Evolutionary conservation across 495 filamentous ascomycete genomes (phyloP).

Genomic region (Aspergillus saccharolyticus): DNA sequence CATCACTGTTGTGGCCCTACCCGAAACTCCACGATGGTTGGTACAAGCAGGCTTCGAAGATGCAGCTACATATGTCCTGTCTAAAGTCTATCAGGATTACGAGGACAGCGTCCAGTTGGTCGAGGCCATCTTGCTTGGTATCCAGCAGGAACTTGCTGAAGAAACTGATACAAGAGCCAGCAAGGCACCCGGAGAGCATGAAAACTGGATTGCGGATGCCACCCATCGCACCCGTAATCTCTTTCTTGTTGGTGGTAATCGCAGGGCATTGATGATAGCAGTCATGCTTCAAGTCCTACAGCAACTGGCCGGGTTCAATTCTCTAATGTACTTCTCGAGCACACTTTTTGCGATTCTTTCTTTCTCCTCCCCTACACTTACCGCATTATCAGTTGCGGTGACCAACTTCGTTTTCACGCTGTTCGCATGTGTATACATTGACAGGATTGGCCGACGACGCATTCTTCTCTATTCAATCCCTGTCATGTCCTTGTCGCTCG

Average conservation of each 20-base stretch:
- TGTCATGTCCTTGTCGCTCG: constrained; percentile 70
- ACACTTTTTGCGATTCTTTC: constrained; percentile 80
- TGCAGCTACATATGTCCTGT: constrained; percentile 58
- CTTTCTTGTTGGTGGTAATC: constrained; percentile 57
- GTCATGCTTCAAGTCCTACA: constrained; percentile 84
- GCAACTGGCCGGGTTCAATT: constrained; percentile 89
- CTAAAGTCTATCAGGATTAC: constrained; percentile 56
- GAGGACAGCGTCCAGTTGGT: constrained; percentile 42
- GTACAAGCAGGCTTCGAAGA: constrained; percentile 57
- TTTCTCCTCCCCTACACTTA: constrained; percentile 75
- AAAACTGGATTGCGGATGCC: constrained; percentile 27
- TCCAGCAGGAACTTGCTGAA: constrained; percentile 63
- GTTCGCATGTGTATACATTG: constrained; percentile 70
- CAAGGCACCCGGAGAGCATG: constrained; percentile 13
- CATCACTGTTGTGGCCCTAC: constrained; percentile 59
- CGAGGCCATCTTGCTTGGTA: constrained; percentile 54
- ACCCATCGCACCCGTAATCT: constrained; percentile 49
- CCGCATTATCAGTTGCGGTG: constrained; percentile 71
- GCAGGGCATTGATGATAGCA: constrained; percentile 75
- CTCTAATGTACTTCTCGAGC: constrained; percentile 92
- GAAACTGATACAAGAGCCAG: constrained; percentile 46
- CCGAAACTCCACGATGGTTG: constrained; percentile 85
- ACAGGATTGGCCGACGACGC: constrained; percentile 71
- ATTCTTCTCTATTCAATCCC: constrained; percentile 83
- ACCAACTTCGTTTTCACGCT: constrained; percentile 83